A percentile compares a stretch with the other conserved stretches of the same genome.
Evolutionary conservation across 305 asterid species (phyloP).

Genomic region (Solanum hybrid): DNA sequence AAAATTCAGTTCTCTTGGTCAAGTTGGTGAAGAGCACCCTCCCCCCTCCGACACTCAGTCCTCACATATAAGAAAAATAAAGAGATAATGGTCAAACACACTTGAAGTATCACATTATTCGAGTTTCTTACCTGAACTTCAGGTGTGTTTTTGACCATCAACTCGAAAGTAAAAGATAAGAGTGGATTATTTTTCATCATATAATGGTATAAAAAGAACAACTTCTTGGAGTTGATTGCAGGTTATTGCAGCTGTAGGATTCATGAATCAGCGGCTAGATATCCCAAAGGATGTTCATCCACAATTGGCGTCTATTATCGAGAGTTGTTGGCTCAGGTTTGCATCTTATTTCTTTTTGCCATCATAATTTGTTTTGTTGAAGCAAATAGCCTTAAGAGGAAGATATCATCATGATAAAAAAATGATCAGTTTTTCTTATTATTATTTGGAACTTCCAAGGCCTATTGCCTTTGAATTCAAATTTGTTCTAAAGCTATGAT

Average conservation of each 20-base stretch:
- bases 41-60: background rate
- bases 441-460: background rate
- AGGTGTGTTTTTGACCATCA: background rate
- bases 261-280: conserved; percentile 86
- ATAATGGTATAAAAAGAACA: background rate
- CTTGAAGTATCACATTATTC: background rate
- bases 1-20: background rate
- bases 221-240: conserved; percentile 18
- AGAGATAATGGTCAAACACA: background rate
- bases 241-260: conserved; percentile 98
- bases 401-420: background rate
- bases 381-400: background rate
- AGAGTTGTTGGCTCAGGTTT: conserved; percentile 83
- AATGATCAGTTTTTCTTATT: background rate
- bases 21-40: background rate
- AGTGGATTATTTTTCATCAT: background rate
- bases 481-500: background rate
- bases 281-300: conserved; percentile 70
- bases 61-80: background rate
- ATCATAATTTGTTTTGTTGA: background rate
- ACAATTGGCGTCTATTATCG: conserved; percentile 71
- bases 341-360: conserved; percentile 3
- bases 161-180: background rate
- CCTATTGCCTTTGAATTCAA: background rate
- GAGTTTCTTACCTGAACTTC: background rate